Conservation (phyloP, 139 green algal species). For the Monoraphidium neglectum region DNA sequence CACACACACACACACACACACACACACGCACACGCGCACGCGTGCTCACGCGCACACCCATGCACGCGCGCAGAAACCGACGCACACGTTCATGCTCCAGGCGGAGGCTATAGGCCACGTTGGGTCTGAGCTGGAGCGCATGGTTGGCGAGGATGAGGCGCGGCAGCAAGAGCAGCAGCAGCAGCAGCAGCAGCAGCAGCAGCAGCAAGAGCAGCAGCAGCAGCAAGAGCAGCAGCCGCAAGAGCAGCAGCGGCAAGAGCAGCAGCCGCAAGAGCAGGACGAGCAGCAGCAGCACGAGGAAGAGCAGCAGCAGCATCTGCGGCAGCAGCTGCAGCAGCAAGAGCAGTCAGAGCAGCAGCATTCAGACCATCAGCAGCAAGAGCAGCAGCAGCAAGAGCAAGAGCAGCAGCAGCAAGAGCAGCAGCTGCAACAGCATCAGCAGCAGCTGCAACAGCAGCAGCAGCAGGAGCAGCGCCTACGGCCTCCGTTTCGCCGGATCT, state of each 20-base stretch:
- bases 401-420: neutral
- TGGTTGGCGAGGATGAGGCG: neutral
- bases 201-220: conserved; percentile 1
- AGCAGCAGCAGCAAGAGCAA: too few relatives aligned
- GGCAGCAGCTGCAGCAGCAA: neutral
- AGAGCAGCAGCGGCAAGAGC: neutral
- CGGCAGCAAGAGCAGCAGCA: conserved; percentile 4
- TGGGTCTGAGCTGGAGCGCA: conserved; percentile 43
- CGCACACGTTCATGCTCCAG: conserved; percentile 70
- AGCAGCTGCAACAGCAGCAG: neutral
- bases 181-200: conserved; percentile 4
- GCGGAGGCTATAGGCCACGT: conserved; percentile 53
- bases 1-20: too few relatives aligned
- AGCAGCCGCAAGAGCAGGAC: neutral
- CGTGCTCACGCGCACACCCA: too few relatives aligned
- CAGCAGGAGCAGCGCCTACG: neutral
- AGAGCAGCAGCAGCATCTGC: neutral
- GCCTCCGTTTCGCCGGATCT: conserved; percentile 40
- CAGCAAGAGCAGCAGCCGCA: neutral
- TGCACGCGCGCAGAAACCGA: too few relatives aligned
- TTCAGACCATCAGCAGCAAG: neutral
- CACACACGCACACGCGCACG: too few relatives aligned
- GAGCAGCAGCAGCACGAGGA: too few relatives aligned
- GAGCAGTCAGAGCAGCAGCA: neutral
- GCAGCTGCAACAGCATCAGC: neutral